A percentile compares a stretch with the other conserved stretches of the same genome.
Evolutionary conservation across 164 flowering plant genomes (phyloP).

Genomic region (Piper betle): DNA sequence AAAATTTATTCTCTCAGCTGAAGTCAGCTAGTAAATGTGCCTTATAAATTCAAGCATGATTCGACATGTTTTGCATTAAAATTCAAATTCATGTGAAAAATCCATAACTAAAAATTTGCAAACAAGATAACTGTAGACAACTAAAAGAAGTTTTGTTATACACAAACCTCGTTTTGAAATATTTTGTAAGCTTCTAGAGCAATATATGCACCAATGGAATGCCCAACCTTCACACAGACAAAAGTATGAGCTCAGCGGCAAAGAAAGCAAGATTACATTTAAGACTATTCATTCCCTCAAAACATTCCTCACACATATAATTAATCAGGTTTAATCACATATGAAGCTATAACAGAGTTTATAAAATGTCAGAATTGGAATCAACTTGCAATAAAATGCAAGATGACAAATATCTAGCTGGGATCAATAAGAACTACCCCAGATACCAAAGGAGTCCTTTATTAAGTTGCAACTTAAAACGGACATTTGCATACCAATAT

Average conservation of each 20-base stretch:
- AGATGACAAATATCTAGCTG: neutral
- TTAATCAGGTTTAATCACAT: too few species aligned
- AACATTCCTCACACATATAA: neutral
- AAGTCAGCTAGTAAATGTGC: neutral
- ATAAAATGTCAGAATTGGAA: too few species aligned
- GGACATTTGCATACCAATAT: slow-evolving; percentile 34
- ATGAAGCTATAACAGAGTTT: too few species aligned
- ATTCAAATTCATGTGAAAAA: too few species aligned
- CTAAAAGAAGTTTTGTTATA: neutral
- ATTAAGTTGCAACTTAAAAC: neutral
- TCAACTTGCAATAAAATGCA: neutral
- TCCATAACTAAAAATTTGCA: neutral
- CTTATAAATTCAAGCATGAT: neutral
- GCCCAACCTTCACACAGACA: slow-evolving; percentile 51
- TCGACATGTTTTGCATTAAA: neutral
- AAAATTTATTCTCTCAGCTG: too few species aligned
- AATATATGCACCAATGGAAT: slow-evolving; percentile 87
- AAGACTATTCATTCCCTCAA: neutral
- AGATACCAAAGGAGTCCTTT: too few species aligned
- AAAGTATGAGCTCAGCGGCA: slow-evolving; percentile 1
- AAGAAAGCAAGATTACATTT: slow-evolving; percentile 5
- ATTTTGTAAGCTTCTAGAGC: slow-evolving; percentile 56
- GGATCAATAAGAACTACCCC: neutral
- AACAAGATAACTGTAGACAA: neutral
- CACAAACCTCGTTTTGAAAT: slow-evolving; percentile 43